Evolutionary conservation across 306 rosid genomes (phyloP).

Genomic region (Carpinus fangiana): DNA sequence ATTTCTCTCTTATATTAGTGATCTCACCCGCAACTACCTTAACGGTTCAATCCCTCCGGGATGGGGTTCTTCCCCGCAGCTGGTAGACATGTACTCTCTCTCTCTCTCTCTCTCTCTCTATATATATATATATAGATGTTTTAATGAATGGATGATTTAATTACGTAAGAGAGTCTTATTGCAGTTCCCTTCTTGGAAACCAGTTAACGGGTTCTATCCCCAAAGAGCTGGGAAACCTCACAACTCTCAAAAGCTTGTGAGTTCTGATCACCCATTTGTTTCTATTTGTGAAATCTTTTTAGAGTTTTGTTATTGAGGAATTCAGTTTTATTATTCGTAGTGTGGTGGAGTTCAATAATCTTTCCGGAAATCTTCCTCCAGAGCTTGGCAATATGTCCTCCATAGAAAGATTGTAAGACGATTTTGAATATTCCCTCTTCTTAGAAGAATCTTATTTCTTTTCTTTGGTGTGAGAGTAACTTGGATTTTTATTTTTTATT

Average conservation of each 20-base stretch:
- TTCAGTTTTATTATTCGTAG: slow-evolving; percentile 35
- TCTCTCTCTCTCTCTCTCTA: too few relatives aligned
- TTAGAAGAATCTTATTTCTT: neutral
- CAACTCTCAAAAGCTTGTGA: slow-evolving; percentile 62
- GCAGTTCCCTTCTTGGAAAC: slow-evolving; percentile 64
- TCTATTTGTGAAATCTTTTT: neutral
- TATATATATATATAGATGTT: too few relatives aligned
- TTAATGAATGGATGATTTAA: neutral
- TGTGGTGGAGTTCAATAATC: slow-evolving; percentile 54
- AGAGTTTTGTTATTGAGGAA: neutral
- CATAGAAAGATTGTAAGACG: slow-evolving; percentile 57
- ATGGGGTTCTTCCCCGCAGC: slow-evolving; percentile 45
- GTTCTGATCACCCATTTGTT: slow-evolving; percentile 23
- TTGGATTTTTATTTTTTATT: too few relatives aligned
- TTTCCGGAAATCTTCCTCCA: slow-evolving; percentile 62
- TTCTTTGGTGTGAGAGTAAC: too few relatives aligned
- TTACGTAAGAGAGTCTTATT: neutral
- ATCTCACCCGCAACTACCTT: slow-evolving; percentile 54
- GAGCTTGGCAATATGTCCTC: slow-evolving; percentile 54
- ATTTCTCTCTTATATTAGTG: slow-evolving; percentile 35
- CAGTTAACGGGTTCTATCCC: slow-evolving; percentile 70
- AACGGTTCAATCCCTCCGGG: slow-evolving; percentile 55
- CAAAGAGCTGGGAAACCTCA: slow-evolving; percentile 57
- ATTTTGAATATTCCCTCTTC: neutral
- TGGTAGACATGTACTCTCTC: slow-evolving; percentile 39